phyloP scores from a whole-genome alignment of 371 early-diverging fungal genomes.

The Apophysomyces variabilis region DNA sequence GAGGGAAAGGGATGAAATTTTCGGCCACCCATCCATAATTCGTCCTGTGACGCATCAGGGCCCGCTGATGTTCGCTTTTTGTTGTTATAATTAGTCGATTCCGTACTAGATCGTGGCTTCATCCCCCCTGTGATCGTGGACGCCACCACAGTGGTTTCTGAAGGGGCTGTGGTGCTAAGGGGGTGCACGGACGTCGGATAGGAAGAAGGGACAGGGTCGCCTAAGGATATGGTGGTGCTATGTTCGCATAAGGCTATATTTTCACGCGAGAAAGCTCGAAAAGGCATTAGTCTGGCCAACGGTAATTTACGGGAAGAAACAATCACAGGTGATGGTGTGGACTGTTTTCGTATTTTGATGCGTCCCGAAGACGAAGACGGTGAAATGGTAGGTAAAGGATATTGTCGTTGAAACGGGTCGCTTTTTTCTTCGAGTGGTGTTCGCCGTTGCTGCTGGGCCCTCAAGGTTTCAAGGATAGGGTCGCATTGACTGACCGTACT shows the following conservation, averaged over 20 bases:
- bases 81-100: background rate
- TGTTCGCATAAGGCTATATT: background rate
- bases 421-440: conserved; percentile 16
- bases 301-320: conserved; percentile 12
- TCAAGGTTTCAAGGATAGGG: conserved; percentile 26
- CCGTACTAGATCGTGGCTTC: conserved; percentile 12
- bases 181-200: conserved; percentile 7
- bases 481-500: conserved; percentile 30
- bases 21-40: conserved; percentile 33
- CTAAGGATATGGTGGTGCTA: background rate
- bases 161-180: conserved; percentile 1
- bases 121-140: conserved; percentile 1
- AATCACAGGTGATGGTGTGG: conserved; percentile 33
- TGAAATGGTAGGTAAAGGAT: conserved; percentile 38
- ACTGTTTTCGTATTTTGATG: conserved; percentile 44
- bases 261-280: conserved; percentile 20
- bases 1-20: conserved; percentile 31
- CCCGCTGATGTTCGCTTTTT: background rate
- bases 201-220: background rate
- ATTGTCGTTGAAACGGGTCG: conserved; percentile 38
- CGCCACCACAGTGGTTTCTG: background rate
- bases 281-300: conserved; percentile 24
- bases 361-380: conserved; percentile 27
- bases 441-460: conserved; percentile 19
- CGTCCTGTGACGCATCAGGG: background rate